These are phyloP conservation scores for Ogataea polymorpha DNA, from an alignment of 805 yeast species.

Conservation along the genomic window DNA sequence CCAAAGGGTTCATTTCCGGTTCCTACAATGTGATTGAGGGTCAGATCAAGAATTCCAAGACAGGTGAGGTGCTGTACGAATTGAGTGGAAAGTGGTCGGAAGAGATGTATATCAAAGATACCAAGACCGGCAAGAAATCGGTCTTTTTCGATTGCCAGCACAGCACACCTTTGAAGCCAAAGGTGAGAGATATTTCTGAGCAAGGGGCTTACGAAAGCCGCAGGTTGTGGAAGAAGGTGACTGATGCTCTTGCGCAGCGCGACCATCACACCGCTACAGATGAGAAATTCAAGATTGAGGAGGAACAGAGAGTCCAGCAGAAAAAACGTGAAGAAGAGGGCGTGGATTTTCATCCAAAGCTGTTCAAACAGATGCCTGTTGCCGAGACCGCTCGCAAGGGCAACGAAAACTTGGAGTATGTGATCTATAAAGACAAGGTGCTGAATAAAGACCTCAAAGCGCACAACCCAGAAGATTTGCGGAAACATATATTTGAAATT, in stretches of 20 bases:
- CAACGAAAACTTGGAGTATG: constrained; percentile 55
- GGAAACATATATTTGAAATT: constrained; percentile 54
- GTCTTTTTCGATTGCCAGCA: constrained; percentile 60
- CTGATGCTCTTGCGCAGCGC: constrained; percentile 73
- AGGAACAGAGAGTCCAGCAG: constrained; percentile 74
- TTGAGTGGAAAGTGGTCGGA: constrained; percentile 94
- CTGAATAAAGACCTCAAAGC: constrained; percentile 46
- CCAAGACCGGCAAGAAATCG: constrained; percentile 38
- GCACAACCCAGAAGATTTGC: constrained; percentile 46
- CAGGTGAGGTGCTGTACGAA: constrained; percentile 57
- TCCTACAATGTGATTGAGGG: constrained; percentile 90
- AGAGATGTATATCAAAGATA: constrained; percentile 62
- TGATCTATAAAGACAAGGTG: constrained; percentile 50
- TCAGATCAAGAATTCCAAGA: constrained; percentile 46
- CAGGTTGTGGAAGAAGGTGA: constrained; percentile 77
- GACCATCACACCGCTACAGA: constrained; percentile 84
- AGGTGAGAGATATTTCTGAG: constrained; percentile 71
- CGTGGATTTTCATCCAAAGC: constrained; percentile 73
- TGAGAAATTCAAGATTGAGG: constrained; percentile 84
- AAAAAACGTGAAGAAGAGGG: constrained; percentile 75
- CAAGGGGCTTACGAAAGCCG: constrained; percentile 84
- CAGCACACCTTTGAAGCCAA: constrained; percentile 55
- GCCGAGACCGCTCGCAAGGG: constrained; percentile 29
- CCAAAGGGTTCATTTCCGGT: constrained; percentile 92
- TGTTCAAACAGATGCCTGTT: constrained; percentile 53